A percentile compares a stretch with the other conserved stretches of the same genome.
Conservation (phyloP, 208 protist genomes). For the Acanthamoeba divionensis region DNA sequence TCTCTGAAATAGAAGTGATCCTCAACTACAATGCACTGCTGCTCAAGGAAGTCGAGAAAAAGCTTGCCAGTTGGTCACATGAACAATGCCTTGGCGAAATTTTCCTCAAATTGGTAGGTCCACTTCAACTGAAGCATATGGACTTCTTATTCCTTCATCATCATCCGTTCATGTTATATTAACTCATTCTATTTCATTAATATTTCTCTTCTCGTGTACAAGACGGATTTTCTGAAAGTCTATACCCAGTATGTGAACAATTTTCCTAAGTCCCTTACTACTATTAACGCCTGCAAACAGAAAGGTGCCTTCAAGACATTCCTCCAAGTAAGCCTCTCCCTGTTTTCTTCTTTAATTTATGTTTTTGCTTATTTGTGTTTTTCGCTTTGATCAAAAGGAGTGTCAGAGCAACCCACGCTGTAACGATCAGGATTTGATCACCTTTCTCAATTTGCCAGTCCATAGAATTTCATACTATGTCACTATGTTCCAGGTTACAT, state of each 20-base stretch:
- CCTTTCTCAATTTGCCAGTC: constrained; percentile 70
- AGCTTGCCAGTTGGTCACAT: constrained; percentile 51
- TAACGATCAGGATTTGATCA: constrained; percentile 53
- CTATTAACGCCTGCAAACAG: constrained; percentile 60
- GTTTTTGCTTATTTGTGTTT: background rate
- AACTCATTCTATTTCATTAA: background rate
- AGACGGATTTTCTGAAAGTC: constrained; percentile 70
- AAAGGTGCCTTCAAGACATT: constrained; percentile 62
- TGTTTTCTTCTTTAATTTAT: background rate
- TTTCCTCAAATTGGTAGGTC: constrained; percentile 49
- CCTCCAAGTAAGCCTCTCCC: constrained; percentile 2
- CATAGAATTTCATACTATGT: constrained; percentile 73
- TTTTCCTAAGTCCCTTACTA: constrained; percentile 62
- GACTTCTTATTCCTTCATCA: background rate
- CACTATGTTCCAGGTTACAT: background rate
- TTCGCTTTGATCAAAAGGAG: background rate
- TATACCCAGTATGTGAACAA: constrained; percentile 75
- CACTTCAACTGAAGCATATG: background rate
- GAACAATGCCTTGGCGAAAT: constrained; percentile 70
- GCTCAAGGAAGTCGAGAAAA: constrained; percentile 51
- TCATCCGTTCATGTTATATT: background rate
- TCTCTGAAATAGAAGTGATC: constrained; percentile 57
- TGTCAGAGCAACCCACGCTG: constrained; percentile 19
- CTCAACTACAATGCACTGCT: constrained; percentile 66
- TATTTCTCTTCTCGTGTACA: background rate